A percentile compares a stretch with the other conserved stretches of the same genome.
Conservation (phyloP, 2,329 filamentous ascomycete species). For the Pestalotiopsis sp. region DNA sequence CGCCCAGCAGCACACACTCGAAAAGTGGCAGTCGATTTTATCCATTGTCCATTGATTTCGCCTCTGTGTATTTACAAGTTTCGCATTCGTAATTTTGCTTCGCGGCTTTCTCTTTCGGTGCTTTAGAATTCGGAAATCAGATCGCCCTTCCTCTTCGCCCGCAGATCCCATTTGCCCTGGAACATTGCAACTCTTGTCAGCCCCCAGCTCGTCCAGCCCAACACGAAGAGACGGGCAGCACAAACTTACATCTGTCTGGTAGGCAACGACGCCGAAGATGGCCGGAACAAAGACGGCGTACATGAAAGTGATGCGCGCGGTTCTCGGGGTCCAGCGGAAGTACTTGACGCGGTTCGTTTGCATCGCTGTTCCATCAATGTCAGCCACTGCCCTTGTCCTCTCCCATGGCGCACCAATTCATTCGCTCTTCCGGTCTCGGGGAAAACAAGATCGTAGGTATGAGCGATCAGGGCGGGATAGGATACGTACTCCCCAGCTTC, state of each 20-base stretch:
- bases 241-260: slow-evolving; percentile 81
- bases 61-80: background rate
- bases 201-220: background rate
- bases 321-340: slow-evolving; percentile 90
- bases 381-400: background rate
- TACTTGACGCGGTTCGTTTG: slow-evolving; percentile 83
- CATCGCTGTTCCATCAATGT: slow-evolving; percentile 63
- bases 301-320: slow-evolving; percentile 75
- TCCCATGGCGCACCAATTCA: background rate
- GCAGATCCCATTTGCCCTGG: slow-evolving; percentile 82
- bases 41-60: background rate
- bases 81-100: slow-evolving; percentile 23
- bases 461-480: background rate
- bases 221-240: background rate
- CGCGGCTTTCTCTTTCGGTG: slow-evolving; percentile 5
- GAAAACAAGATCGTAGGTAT: background rate
- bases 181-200: background rate
- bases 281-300: slow-evolving; percentile 75
- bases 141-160: slow-evolving; percentile 87
- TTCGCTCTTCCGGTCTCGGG: background rate
- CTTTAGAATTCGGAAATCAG: slow-evolving; percentile 74
- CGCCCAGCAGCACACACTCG: background rate
- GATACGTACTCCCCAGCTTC: slow-evolving; percentile 44
- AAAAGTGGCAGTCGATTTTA: background rate
- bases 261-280: slow-evolving; percentile 70